Evolutionary conservation across 75 land plant genomes (phyloP).

Genomic region (Cupressus sempervirens): DNA sequence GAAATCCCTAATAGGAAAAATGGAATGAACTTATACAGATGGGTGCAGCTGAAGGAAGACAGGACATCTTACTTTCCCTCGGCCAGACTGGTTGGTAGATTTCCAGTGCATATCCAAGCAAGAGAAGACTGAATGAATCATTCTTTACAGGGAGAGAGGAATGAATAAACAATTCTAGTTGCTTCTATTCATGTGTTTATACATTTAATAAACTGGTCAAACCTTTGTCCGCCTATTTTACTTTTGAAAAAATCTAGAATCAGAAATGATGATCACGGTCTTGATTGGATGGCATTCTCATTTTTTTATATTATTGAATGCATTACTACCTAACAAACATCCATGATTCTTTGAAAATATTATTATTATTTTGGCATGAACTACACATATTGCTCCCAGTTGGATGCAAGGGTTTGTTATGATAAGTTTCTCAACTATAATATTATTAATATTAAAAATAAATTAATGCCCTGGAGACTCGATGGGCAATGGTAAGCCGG

Average conservation of each 20-base stretch:
- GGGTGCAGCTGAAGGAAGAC: slow-evolving; percentile 49
- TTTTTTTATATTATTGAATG: no score
- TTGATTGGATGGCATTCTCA: neutral
- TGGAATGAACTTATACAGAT: slow-evolving; percentile 17
- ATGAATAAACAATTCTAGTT: no score
- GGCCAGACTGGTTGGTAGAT: slow-evolving; percentile 42
- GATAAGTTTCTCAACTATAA: no score
- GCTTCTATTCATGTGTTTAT: no score
- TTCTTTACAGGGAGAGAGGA: neutral
- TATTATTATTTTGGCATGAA: no score
- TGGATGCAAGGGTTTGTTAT: neutral
- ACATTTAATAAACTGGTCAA: no score
- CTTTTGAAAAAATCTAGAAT: no score
- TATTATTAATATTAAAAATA: no score
- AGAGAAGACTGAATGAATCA: neutral
- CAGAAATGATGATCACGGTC: neutral
- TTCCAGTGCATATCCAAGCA: slow-evolving; percentile 8
- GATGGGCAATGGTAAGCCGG: no score
- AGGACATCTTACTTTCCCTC: slow-evolving; percentile 51
- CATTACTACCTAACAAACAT: neutral
- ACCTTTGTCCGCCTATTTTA: no score
- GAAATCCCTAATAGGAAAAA: neutral
- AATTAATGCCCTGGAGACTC: no score
- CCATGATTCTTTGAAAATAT: no score
- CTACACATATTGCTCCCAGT: neutral